Evolutionary conservation across 306 rosid genomes (phyloP).

Genomic region (Rosa multiflora): DNA sequence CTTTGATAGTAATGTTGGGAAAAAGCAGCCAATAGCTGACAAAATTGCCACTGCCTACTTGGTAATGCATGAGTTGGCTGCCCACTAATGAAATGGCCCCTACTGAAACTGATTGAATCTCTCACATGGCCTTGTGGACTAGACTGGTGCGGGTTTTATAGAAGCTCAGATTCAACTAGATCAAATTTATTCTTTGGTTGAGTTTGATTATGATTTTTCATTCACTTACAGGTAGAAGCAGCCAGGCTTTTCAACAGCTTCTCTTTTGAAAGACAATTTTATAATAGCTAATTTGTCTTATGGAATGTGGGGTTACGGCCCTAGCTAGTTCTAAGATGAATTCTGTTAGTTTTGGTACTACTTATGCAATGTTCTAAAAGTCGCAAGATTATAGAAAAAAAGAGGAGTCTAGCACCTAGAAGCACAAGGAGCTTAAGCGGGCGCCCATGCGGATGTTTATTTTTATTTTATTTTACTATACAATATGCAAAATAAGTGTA

Average conservation of each 20-base stretch:
- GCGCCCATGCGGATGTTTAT: no score
- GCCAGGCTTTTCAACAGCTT: conserved; percentile 20
- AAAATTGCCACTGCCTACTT: conserved; percentile 41
- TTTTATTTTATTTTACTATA: no score
- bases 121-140: conserved; percentile 38
- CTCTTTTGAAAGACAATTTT: conserved; percentile 10
- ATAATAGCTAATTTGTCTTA: neutral
- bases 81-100: conserved; percentile 54
- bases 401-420: no score
- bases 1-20: conserved; percentile 24
- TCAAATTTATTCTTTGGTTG: no score
- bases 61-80: conserved; percentile 50
- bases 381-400: no score
- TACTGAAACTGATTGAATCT: conserved; percentile 21
- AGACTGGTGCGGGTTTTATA: conserved; percentile 26
- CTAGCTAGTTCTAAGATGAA: neutral
- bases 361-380: no score
- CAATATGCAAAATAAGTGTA: no score
- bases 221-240: conserved; percentile 22
- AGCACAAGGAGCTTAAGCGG: no score
- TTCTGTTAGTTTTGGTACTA: neutral
- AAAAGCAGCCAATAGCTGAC: conserved; percentile 44
- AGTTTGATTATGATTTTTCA: conserved; percentile 12
- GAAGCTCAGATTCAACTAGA: conserved; percentile 4
- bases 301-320: conserved; percentile 29